Base-by-base conservation (phyloP, 768 basidiomycete genomes). In the Tricholoma saponaceum region DNA sequence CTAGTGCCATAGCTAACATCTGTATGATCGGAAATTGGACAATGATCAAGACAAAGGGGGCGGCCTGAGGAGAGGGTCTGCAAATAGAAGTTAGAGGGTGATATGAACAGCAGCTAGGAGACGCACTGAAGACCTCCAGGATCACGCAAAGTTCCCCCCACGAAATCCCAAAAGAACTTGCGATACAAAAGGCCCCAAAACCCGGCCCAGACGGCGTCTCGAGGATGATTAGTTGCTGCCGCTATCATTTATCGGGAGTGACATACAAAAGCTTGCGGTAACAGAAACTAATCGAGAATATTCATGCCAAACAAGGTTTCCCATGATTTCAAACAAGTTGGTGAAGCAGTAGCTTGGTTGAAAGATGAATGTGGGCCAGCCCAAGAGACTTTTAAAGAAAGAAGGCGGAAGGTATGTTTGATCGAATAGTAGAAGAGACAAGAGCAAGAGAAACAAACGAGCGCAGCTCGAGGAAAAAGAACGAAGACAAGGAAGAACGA, bases 151-250 rank as follows among this genome's bases (percentile, higher is more conserved):
- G 80, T 86, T 49, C 90, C 93, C 58, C 84, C 86, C n/a, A 93
- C 75, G 68, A 96, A 92, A 76, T 96, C 95, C 90, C 91, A 96
- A 75, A 96, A 95, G 82, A 92, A 96, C 76, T 96, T 96, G 72
- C 92, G 90, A 75, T 85, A 94, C 64, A 88, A 76, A 13, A 95
- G 70, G 16, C 85, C 94, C 74, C 83, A 95, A 73, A 90, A 86
- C 30, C 82, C 77, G 13, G 89, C 86, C 92, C 90, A 92, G 10
- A 92, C 75, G 57, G 85, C 82, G 69, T 91, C 91, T 92, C 54
- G 60, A 4, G 37, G 33, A 51, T 54, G 60, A 54, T 65, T 61
- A 53, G 47, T 41, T 22, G 32, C 35, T 53, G 35, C 32, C 52
- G 35, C 58, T 50, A 14, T 51, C 33, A 10, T 49, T 54, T 6